phyloP scores from a whole-genome alignment of 2,329 filamentous ascomycete genomes.

The Lachnellula subtilissima region DNA sequence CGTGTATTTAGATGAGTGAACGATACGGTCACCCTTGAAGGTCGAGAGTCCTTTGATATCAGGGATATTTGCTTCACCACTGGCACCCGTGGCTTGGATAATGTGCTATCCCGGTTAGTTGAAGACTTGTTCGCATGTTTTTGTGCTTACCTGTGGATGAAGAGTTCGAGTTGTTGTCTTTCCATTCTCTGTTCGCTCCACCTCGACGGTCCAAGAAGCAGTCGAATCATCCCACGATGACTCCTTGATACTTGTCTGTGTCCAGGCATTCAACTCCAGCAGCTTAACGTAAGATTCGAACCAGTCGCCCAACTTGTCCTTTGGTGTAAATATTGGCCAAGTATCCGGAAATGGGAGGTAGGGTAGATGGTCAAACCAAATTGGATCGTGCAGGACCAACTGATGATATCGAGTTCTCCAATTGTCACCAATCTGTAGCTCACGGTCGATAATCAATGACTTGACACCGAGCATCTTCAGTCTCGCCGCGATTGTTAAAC shows the following conservation, averaged over 20 bases:
- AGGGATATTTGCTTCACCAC: slow-evolving; percentile 55
- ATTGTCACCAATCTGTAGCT: slow-evolving; percentile 56
- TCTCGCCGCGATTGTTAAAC: slow-evolving; percentile 52
- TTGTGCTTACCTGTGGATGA: slow-evolving; percentile 11
- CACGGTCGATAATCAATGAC: slow-evolving; percentile 53
- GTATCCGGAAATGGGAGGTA: slow-evolving; percentile 58
- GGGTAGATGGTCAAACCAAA: slow-evolving; percentile 54
- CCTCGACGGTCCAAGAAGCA: slow-evolving; percentile 49
- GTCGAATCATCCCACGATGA: slow-evolving; percentile 41
- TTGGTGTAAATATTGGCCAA: slow-evolving; percentile 69
- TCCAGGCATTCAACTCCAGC: slow-evolving; percentile 67
- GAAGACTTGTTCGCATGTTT: background rate
- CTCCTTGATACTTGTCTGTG: slow-evolving; percentile 43
- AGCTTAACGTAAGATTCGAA: slow-evolving; percentile 60
- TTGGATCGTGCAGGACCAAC: slow-evolving; percentile 64
- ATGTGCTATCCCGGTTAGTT: slow-evolving; percentile 24
- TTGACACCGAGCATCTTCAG: slow-evolving; percentile 55
- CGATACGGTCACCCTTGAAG: slow-evolving; percentile 54
- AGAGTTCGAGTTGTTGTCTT: slow-evolving; percentile 13
- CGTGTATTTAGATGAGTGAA: slow-evolving; percentile 57
- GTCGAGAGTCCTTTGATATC: slow-evolving; percentile 42
- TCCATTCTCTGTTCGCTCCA: slow-evolving; percentile 36
- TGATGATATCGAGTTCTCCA: slow-evolving; percentile 61
- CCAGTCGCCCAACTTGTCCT: slow-evolving; percentile 66
- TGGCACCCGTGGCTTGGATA: slow-evolving; percentile 22